A percentile compares a stretch with the other conserved stretches of the same genome.
Conservation (phyloP, 179 eudicot species). For the Drosera spatulata region DNA sequence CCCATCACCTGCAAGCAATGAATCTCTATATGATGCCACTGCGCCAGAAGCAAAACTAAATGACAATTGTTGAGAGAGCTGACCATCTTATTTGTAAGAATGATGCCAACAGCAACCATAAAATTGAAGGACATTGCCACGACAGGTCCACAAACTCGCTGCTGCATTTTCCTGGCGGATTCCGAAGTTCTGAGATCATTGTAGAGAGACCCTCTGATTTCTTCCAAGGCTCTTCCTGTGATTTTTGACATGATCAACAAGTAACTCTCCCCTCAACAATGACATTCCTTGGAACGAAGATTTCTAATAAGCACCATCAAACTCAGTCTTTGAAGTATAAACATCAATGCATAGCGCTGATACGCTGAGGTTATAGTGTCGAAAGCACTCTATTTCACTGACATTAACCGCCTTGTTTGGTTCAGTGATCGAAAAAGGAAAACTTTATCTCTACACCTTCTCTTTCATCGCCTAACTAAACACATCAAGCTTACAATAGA, state of each 20-base stretch:
- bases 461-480: no score
- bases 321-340: neutral
- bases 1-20: slow-evolving; percentile 64
- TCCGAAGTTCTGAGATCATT: slow-evolving; percentile 73
- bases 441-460: neutral
- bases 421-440: neutral
- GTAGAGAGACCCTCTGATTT: slow-evolving; percentile 63
- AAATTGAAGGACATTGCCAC: slow-evolving; percentile 88
- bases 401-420: neutral
- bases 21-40: no score
- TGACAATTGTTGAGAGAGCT: slow-evolving; percentile 4
- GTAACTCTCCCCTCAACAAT: neutral
- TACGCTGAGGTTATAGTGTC: neutral
- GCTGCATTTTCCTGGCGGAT: slow-evolving; percentile 79
- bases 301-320: neutral
- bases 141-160: slow-evolving; percentile 72
- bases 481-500: no score
- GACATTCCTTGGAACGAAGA: no score
- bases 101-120: slow-evolving; percentile 74
- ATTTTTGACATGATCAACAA: neutral
- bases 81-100: slow-evolving; percentile 69
- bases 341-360: neutral
- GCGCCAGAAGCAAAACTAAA: neutral
- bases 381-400: neutral
- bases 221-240: slow-evolving; percentile 79